Conservation (phyloP, 768 basidiomycete genomes). For the Boletus rex-veris region DNA sequence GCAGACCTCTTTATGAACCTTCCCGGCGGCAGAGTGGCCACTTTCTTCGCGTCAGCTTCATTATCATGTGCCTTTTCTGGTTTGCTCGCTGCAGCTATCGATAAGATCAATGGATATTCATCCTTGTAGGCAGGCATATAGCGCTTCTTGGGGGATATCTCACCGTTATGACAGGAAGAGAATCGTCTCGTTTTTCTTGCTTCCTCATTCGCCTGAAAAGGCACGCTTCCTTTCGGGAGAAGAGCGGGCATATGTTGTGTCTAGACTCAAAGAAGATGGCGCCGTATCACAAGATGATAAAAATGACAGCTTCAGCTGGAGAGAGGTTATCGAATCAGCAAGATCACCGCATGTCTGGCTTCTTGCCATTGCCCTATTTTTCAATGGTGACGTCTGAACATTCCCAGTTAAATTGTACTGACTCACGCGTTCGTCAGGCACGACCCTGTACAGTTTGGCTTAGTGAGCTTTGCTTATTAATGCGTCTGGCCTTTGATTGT, state of each 20-base stretch:
- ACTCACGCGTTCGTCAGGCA: slow-evolving; percentile 9
- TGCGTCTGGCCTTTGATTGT: slow-evolving; percentile 19
- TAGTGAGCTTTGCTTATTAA: slow-evolving; percentile 20
- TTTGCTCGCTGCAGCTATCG: slow-evolving; percentile 56
- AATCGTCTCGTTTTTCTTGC: slow-evolving; percentile 43
- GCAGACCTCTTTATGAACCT: background rate
- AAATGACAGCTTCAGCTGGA: slow-evolving; percentile 52
- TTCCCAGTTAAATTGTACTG: background rate
- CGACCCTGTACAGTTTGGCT: slow-evolving; percentile 12
- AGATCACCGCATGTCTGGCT: slow-evolving; percentile 55
- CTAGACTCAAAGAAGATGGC: slow-evolving; percentile 20
- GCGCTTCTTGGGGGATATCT: background rate
- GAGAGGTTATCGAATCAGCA: slow-evolving; percentile 47
- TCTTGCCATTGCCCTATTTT: slow-evolving; percentile 48
- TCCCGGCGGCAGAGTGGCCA: slow-evolving; percentile 30
- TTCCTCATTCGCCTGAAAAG: slow-evolving; percentile 42
- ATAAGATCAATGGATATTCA: slow-evolving; percentile 60
- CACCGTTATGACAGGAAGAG: slow-evolving; percentile 47
- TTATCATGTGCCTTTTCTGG: slow-evolving; percentile 63
- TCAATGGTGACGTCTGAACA: slow-evolving; percentile 38
- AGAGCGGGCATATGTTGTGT: slow-evolving; percentile 47
- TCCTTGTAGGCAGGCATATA: slow-evolving; percentile 34
- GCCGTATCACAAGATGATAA: slow-evolving; percentile 40
- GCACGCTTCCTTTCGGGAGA: slow-evolving; percentile 49
- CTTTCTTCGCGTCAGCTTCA: slow-evolving; percentile 43